Evolutionary conservation across 2,329 filamentous ascomycete species (phyloP).

Genomic region (Cordyceps tenuipes): DNA sequence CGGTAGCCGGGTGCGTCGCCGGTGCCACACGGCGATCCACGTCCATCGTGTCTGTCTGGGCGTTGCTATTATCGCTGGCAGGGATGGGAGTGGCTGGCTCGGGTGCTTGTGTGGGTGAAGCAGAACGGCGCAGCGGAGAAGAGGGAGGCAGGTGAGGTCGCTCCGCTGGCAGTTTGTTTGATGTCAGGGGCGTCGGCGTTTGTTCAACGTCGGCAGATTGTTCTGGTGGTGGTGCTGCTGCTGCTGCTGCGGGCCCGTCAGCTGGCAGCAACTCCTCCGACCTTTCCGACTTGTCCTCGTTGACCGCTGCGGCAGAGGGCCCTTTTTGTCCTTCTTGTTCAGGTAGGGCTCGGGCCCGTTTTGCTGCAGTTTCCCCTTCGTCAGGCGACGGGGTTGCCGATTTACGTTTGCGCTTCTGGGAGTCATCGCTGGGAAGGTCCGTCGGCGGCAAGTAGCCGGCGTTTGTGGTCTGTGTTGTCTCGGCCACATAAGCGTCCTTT

Average conservation of each 20-base stretch:
- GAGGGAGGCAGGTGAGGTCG: neutral
- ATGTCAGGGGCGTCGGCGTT: neutral
- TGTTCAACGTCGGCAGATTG: conserved; percentile 4
- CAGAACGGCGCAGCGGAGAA: neutral
- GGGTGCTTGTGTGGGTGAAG: neutral
- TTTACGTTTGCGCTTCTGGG: conserved; percentile 58
- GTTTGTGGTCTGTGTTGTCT: neutral
- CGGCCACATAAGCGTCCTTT: neutral
- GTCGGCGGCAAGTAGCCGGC: neutral
- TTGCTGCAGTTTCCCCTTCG: conserved; percentile 43
- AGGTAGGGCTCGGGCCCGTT: conserved; percentile 40
- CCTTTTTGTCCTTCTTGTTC: conserved; percentile 15
- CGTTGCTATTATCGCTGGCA: conserved; percentile 6
- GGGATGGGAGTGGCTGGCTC: neutral
- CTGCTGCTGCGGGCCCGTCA: conserved; percentile 6
- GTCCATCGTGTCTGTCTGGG: conserved; percentile 17
- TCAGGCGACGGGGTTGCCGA: conserved; percentile 53
- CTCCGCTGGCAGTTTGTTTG: neutral
- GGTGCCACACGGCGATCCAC: conserved; percentile 37
- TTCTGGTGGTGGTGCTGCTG: neutral
- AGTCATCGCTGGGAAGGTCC: conserved; percentile 27
- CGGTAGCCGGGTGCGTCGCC: conserved; percentile 62
- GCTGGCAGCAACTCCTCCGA: neutral
- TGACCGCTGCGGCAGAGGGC: neutral
- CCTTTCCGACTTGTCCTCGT: conserved; percentile 4